These are phyloP conservation scores for Arthromyces matolae DNA, from an alignment of 768 basidiomycete species.

Conservation along the genomic window DNA sequence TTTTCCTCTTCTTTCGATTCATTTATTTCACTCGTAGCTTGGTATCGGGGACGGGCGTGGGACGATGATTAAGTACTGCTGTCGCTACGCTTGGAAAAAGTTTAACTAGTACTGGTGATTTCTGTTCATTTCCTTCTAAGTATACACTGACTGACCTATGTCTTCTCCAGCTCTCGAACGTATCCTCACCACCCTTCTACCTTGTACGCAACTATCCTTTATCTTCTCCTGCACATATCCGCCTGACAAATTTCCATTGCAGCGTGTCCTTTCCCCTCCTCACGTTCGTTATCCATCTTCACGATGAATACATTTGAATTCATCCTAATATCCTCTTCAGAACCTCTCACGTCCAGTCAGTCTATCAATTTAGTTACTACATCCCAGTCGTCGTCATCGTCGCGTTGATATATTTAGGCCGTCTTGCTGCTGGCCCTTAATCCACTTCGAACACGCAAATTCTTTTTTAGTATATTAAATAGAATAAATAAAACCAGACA, in stretches of 20 bases:
- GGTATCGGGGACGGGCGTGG: slow-evolving; percentile 43
- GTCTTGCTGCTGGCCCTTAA: slow-evolving; percentile 71
- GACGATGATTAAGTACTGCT: slow-evolving; percentile 45
- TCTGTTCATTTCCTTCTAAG: neutral
- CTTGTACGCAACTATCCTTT: slow-evolving; percentile 45
- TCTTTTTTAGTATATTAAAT: too few relatives aligned
- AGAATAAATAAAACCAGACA: too few relatives aligned
- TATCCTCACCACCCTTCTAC: slow-evolving; percentile 61
- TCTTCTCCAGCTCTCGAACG: slow-evolving; percentile 47
- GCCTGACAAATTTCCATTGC: too few relatives aligned
- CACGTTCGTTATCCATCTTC: slow-evolving; percentile 28
- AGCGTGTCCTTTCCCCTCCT: slow-evolving; percentile 66
- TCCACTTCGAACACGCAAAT: too few relatives aligned
- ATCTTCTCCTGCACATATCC: neutral
- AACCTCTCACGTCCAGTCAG: slow-evolving; percentile 71
- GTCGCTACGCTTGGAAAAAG: slow-evolving; percentile 53
- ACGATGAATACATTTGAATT: neutral
- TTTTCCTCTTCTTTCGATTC: neutral
- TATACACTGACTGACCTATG: neutral
- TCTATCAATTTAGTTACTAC: slow-evolving; percentile 57
- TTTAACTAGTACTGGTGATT: slow-evolving; percentile 45
- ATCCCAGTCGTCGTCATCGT: slow-evolving; percentile 65
- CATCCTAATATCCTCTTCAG: slow-evolving; percentile 13
- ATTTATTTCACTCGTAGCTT: neutral
- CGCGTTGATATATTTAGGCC: slow-evolving; percentile 72